Percentiles rank a stretch among this genome's conserved stretches.
Conservation (phyloP, 495 filamentous ascomycete species). For the Annulohypoxylon stygium region DNA sequence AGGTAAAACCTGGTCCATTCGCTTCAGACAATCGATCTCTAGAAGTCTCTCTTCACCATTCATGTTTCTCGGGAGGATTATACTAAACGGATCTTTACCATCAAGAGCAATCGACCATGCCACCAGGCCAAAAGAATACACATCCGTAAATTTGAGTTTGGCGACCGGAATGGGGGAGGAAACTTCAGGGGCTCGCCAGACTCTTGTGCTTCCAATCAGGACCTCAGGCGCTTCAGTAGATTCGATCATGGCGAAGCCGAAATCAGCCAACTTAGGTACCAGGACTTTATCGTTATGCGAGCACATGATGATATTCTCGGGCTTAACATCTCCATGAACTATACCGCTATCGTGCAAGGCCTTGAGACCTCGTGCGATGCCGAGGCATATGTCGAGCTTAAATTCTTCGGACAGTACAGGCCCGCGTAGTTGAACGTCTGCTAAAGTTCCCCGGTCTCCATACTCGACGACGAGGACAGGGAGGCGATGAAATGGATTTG, state of each 20-base stretch:
- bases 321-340: conserved; percentile 2
- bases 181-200: conserved; percentile 4
- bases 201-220: not conserved
- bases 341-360: not conserved
- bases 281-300: not conserved
- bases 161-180: not conserved
- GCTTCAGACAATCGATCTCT: not conserved
- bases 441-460: not conserved
- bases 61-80: not conserved
- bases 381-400: not conserved
- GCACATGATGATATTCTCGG: conserved; percentile 1
- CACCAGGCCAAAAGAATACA: conserved; percentile 2
- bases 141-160: not conserved
- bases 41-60: not conserved
- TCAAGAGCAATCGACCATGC: conserved; percentile 4
- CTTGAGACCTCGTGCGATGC: not conserved
- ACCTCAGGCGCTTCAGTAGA: not conserved
- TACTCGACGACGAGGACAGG: conserved; percentile 5
- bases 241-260: not conserved
- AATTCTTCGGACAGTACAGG: not conserved
- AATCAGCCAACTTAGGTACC: not conserved
- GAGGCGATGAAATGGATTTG: not conserved
- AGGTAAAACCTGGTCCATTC: not conserved
- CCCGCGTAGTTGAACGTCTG: not conserved
- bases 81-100: conserved; percentile 4